Conservation (phyloP, 176 grass and related monocot genomes). For the Triticum dicoccoides region DNA sequence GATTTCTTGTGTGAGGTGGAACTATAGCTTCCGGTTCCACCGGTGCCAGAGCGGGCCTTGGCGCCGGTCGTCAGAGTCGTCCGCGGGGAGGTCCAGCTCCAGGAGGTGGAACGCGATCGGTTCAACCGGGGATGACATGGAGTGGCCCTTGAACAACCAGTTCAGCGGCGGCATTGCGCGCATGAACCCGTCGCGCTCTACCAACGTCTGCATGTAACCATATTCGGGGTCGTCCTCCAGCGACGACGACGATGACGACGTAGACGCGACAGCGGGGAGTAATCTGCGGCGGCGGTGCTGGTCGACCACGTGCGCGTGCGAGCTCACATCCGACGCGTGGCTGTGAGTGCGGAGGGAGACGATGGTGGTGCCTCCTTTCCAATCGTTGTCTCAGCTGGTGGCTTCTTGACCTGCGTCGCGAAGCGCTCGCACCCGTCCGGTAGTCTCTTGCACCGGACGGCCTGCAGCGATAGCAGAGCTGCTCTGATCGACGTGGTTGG, state of each 20-base stretch:
- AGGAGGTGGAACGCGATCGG: constrained; percentile 82
- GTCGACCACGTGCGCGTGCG: neutral
- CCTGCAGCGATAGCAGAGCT: neutral
- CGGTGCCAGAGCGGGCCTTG: constrained; percentile 45
- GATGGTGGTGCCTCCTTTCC: neutral
- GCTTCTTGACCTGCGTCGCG: constrained; percentile 69
- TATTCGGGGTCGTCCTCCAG: constrained; percentile 60
- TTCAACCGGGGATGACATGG: constrained; percentile 37
- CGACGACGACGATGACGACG: neutral
- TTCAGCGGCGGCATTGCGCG: neutral
- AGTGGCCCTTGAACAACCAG: neutral
- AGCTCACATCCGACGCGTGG: neutral
- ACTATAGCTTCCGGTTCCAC: constrained; percentile 89
- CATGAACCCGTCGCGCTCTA: constrained; percentile 54
- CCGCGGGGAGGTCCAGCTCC: constrained; percentile 55
- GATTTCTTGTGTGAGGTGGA: constrained; percentile 69
- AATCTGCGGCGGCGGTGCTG: neutral
- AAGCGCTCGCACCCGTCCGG: constrained; percentile 64
- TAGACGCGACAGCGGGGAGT: neutral
- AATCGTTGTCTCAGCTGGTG: neutral
- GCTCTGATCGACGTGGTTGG: neutral
- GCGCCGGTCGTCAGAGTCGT: neutral
- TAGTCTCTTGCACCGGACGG: constrained; percentile 42
- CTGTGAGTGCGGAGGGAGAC: neutral
- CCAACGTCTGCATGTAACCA: constrained; percentile 50